Base-by-base conservation (phyloP, 2,329 filamentous ascomycete species). In the Arthrobotrys conoides region DNA sequence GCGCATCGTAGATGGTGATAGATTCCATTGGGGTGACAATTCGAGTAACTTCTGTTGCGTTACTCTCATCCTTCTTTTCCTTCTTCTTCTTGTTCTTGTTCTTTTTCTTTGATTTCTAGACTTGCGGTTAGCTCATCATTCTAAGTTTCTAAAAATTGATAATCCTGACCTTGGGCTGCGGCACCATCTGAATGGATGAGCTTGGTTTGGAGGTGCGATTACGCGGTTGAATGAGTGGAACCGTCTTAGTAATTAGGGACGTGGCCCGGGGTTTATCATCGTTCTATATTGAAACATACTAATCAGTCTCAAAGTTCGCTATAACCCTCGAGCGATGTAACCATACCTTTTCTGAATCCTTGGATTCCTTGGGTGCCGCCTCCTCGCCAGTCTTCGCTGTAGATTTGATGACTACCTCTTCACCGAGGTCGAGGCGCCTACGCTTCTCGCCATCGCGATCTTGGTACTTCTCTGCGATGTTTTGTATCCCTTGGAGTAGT, bases 81-180 rank as follows among this genome's bases (percentile, higher is more conserved):
- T 46, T 46, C 1, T 46, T 46, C 6, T 64, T 72, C 36, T 71
- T n/a, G n/a, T n/a, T 68, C n/a, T 44, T 18, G 9, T 69, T 75
- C 16, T 68, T 68, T 5, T 69, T 68, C 44, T 67, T 48, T 12
- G 46, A 57, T n/a, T 49, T 66, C 69, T 64, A 36, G 3, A 16
- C 9, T 24, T 2, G 14, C 1, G n/a, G 46, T 72, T 38, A 65
- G 44, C 30, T n/a, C 5, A 6, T 33, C 18, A 16, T 44, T 14
- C 46, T 41, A 5, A 22, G 10, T 5, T 2, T 33, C 3, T 8
- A 18, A 1, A 0, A n/a, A 27, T 33, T 46, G 12, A 22, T 65
- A 16, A n/a, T n/a, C n/a, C 44, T 12, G 69, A 69, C 75, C 48
- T 78, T 78, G 8, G 75, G 75, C 41, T 78, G 75, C 10, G 75